phyloP scores from a whole-genome alignment of 2,329 filamentous ascomycete genomes.

The Elsinoe arachidis region DNA sequence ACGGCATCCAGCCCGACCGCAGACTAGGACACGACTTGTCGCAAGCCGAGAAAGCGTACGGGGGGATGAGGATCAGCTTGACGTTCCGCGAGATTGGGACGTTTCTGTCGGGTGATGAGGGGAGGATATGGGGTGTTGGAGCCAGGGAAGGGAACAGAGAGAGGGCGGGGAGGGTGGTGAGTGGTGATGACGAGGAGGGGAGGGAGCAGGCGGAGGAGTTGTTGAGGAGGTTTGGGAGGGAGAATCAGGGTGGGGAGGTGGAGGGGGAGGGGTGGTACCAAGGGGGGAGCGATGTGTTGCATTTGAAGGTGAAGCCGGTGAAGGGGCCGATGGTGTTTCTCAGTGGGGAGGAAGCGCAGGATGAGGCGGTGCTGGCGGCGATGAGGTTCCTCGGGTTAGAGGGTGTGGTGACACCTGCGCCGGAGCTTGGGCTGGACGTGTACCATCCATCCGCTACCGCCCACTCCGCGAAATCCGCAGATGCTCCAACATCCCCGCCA shows the following conservation, averaged over 20 bases:
- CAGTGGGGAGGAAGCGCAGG: constrained; percentile 24
- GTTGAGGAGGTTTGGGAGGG: constrained; percentile 70
- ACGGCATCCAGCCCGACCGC: constrained; percentile 86
- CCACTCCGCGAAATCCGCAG: too few species aligned
- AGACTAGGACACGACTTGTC: constrained; percentile 59
- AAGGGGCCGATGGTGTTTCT: constrained; percentile 30
- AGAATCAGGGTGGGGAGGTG: constrained; percentile 65
- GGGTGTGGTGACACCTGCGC: not conserved
- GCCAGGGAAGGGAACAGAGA: constrained; percentile 59
- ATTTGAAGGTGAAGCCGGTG: constrained; percentile 36
- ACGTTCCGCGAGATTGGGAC: constrained; percentile 89
- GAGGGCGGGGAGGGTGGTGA: constrained; percentile 55
- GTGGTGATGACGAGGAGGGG: constrained; percentile 54
- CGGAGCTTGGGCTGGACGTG: constrained; percentile 15
- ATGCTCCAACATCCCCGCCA: too few species aligned
- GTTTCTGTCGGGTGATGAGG: constrained; percentile 58
- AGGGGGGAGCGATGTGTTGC: constrained; percentile 71
- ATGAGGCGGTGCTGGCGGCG: constrained; percentile 27
- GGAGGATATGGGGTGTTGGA: constrained; percentile 84
- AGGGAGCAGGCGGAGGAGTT: constrained; percentile 48
- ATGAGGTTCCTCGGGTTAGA: constrained; percentile 23
- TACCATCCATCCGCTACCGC: not conserved
- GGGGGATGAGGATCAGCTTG: constrained; percentile 74
- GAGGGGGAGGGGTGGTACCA: constrained; percentile 72
- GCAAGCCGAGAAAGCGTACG: constrained; percentile 59